These are phyloP conservation scores for Dunaliella salina DNA, from an alignment of 163 green algal species.

Conservation along the genomic window DNA sequence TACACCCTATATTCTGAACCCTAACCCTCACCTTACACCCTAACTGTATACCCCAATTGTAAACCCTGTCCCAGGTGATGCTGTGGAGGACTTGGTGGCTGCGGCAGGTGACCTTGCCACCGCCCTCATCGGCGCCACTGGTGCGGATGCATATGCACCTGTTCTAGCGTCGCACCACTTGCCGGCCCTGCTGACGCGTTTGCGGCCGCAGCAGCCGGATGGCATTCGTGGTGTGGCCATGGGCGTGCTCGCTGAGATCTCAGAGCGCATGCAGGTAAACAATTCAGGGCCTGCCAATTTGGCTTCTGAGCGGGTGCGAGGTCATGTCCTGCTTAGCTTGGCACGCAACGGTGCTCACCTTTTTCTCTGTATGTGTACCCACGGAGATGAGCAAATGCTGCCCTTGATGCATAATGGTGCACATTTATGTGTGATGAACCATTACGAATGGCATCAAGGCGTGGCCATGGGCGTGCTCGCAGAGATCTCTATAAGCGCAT, in stretches of 20 bases:
- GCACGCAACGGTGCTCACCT: too few species aligned
- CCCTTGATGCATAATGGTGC: too few species aligned
- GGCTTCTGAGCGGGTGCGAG: too few species aligned
- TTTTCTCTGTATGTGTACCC: too few species aligned
- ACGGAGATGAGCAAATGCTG: too few species aligned
- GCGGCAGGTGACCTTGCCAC: conserved; percentile 62
- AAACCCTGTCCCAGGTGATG: conserved; percentile 9
- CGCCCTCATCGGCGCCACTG: conserved; percentile 45
- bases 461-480: background rate
- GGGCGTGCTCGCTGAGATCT: conserved; percentile 59
- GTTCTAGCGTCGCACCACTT: conserved; percentile 45
- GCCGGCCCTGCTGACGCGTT: conserved; percentile 31
- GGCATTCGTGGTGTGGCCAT: conserved; percentile 42
- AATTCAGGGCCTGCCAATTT: too few species aligned
- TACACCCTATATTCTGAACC: too few species aligned
- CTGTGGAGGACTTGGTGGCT: conserved; percentile 59
- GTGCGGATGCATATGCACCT: conserved; percentile 45
- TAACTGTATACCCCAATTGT: too few species aligned
- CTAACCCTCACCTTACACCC: background rate
- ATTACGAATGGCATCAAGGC: background rate
- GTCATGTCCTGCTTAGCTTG: too few species aligned
- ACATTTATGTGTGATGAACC: too few species aligned
- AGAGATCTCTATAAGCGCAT: too few species aligned
- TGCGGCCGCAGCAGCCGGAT: conserved; percentile 35
- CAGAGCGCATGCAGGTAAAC: conserved; percentile 38